Percentiles rank a stretch among this genome's conserved stretches.
These are phyloP conservation scores for Peronospora farinosa DNA, from an alignment of 352 stramenopile species.

Conservation along the genomic window DNA sequence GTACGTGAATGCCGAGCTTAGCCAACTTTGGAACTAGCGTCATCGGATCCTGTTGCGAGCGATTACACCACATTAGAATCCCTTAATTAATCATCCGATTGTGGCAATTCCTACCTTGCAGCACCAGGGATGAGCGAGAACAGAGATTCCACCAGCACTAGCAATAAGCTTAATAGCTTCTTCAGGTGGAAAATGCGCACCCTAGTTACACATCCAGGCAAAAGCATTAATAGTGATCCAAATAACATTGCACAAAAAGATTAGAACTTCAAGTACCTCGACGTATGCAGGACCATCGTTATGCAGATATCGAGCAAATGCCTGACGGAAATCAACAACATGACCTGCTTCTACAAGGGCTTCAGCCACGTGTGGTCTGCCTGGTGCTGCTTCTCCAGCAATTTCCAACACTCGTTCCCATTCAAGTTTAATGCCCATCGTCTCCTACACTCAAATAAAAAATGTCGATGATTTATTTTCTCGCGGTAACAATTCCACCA, in stretches of 20 bases:
- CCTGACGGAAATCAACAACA: conserved; percentile 71
- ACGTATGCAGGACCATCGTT: conserved; percentile 82
- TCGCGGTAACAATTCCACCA: neutral
- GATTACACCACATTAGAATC: neutral
- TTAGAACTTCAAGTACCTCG: conserved; percentile 35
- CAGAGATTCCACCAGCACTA: conserved; percentile 65
- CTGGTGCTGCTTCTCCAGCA: conserved; percentile 72
- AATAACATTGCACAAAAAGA: neutral
- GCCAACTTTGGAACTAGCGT: conserved; percentile 62
- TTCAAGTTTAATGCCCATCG: conserved; percentile 73
- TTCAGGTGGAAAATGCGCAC: conserved; percentile 77
- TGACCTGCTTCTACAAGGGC: conserved; percentile 70
- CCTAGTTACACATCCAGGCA: conserved; percentile 25
- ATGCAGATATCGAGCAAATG: conserved; percentile 73
- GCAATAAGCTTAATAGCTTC: conserved; percentile 84
- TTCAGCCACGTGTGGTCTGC: conserved; percentile 71
- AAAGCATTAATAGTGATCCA: neutral
- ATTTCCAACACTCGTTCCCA: conserved; percentile 81
- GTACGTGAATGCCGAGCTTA: conserved; percentile 70
- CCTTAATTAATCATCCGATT: neutral
- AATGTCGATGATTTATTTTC: neutral
- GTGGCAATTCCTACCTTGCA: conserved; percentile 56
- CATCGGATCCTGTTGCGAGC: conserved; percentile 45
- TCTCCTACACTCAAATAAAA: conserved; percentile 34
- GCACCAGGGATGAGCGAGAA: conserved; percentile 83